Evolutionary conservation across 148 eudicot species (phyloP).

Genomic region (Pouteria glomerata): DNA sequence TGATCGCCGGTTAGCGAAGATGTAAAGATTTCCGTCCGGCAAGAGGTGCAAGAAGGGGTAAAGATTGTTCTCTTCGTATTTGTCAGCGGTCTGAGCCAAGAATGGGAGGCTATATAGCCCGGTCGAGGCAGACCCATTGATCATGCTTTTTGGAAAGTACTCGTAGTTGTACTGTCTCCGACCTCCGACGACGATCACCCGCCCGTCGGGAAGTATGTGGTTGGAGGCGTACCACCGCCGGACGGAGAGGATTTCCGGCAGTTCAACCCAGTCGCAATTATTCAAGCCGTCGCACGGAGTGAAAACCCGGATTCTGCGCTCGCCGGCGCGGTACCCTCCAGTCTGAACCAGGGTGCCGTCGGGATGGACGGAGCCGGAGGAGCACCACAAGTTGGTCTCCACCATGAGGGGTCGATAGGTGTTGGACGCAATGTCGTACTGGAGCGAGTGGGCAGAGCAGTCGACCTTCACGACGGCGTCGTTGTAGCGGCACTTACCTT

Average conservation of each 20-base stretch:
- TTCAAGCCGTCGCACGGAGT: constrained; percentile 32
- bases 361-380: constrained; percentile 66
- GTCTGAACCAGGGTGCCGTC: constrained; percentile 67
- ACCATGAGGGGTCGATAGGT: constrained; percentile 53
- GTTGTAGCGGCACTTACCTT: constrained; percentile 27
- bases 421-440: constrained; percentile 61
- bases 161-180: constrained; percentile 64
- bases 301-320: constrained; percentile 52
- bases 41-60: constrained; percentile 79
- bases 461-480: constrained; percentile 27
- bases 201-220: constrained; percentile 65
- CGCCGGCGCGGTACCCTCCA: constrained; percentile 68
- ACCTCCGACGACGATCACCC: constrained; percentile 72
- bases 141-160: constrained; percentile 46
- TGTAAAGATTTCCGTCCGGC: constrained; percentile 59
- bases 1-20: constrained; percentile 74
- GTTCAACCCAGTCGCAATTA: constrained; percentile 62
- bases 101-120: constrained; percentile 27
- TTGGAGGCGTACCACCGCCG: constrained; percentile 82
- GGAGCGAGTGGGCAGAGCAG: constrained; percentile 73
- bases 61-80: constrained; percentile 73
- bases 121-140: background rate
- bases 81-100: constrained; percentile 48
- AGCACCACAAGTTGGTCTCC: constrained; percentile 68
- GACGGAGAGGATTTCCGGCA: constrained; percentile 23